Base-by-base conservation (phyloP, 2,329 filamentous ascomycete species). In the Xylariaceae sp. region DNA sequence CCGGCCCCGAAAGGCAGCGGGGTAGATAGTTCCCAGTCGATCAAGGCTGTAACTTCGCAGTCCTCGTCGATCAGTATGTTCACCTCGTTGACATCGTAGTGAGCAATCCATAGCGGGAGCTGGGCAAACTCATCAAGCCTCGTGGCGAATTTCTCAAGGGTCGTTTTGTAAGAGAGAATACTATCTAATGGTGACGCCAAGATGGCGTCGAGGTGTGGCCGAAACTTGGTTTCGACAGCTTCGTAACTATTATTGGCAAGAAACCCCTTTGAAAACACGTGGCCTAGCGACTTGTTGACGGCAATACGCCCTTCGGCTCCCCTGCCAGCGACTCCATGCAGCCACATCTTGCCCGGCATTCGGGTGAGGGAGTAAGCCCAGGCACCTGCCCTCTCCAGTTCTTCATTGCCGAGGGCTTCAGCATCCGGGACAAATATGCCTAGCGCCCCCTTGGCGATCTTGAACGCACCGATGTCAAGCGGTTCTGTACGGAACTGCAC, bases 51-150 rank as follows among this genome's bases (percentile, higher is more conserved):
- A n/a, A 69, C 60, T n/a, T 56, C 46, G 28, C 65, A 65, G 9
- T 67, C 39, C 28, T 67, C 58, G 21, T 62, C 48, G 33, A 71
- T 51, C 28, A 70, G 65, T 3, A 67, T 64, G 43, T 70, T 71
- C 19, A 60, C 58, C 66, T 73, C 0, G 65, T 72, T 67, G n/a
- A 69, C 55, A 43, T 69, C 63, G 58, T 65, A 67, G 41, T 69
- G 63, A 39, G 64, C 34, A 14, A 65, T 39, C 48, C 47, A 56
- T 3, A 56, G 34, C 33, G 48, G 53, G 41, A 60, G 29, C 45
- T 48, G 24, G 12, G 26, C 29, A 17, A 48, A 34, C 19, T 48
- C 26, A 11, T 48, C 23, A 3, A 48, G 28, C 31, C 26, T 33
- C 40, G 58, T 58, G 19, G 29, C 7, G 19, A 33, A 48, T 5